These are phyloP conservation scores for Effrenium voratum DNA, from an alignment of 73 alveolate species.

Conservation along the genomic window DNA sequence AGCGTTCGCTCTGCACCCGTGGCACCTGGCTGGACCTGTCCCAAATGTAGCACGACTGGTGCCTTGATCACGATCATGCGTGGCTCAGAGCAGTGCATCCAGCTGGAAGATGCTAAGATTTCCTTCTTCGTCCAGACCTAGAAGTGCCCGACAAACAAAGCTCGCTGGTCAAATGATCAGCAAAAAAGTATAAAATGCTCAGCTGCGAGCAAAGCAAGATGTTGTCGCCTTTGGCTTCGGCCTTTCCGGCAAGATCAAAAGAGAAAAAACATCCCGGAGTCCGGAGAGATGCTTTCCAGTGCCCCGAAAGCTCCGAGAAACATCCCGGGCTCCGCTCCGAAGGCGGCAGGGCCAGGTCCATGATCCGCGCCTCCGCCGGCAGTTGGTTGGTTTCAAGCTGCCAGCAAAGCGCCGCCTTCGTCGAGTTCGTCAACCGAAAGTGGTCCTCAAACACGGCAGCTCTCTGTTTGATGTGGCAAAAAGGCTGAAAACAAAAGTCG, in stretches of 20 bases:
- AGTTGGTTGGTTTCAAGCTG: not conserved
- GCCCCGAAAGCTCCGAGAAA: not conserved
- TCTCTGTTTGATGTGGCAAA: not conserved
- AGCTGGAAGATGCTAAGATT: constrained; percentile 24
- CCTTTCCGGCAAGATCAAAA: not conserved
- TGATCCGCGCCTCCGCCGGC: constrained; percentile 51
- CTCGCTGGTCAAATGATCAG: not conserved
- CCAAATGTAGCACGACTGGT: not conserved
- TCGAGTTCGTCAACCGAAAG: constrained; percentile 24
- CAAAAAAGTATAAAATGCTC: not conserved
- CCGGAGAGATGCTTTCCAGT: not conserved
- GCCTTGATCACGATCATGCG: not conserved
- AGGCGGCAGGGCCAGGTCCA: constrained; percentile 43
- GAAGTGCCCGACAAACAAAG: not conserved
- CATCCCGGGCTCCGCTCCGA: not conserved
- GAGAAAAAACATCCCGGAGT: not conserved
- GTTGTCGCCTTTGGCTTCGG: not conserved
- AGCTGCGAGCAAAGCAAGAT: constrained; percentile 20
- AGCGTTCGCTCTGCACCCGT: constrained; percentile 56
- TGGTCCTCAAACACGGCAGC: not conserved
- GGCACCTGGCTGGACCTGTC: not conserved
- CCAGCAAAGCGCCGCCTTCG: not conserved
- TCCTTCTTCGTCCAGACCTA: constrained; percentile 69
- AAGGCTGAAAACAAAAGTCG: too few species aligned
- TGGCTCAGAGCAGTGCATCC: not conserved